Evolutionary conservation across 352 stramenopile genomes (phyloP).

Genomic region (Globisporangium perplexum): DNA sequence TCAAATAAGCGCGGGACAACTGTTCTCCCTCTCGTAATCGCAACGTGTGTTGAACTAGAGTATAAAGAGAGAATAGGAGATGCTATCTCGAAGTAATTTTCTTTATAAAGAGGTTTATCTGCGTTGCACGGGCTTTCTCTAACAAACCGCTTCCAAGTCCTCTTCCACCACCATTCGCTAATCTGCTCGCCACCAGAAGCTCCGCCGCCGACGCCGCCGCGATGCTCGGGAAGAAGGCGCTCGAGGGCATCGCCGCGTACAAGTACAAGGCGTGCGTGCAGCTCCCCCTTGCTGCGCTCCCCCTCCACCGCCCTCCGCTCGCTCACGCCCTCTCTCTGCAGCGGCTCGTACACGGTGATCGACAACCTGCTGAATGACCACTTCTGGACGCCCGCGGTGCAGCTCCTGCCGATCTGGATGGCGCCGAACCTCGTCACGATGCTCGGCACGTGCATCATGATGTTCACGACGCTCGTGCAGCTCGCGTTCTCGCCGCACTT

Average conservation of each 20-base stretch:
- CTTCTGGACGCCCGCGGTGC: slow-evolving; percentile 83
- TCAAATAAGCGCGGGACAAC: background rate
- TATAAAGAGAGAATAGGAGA: too few relatives aligned
- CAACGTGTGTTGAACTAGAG: too few relatives aligned
- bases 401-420: slow-evolving; percentile 85
- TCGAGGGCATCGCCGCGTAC: slow-evolving; percentile 81
- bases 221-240: slow-evolving; percentile 67
- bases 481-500: slow-evolving; percentile 71
- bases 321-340: slow-evolving; percentile 14
- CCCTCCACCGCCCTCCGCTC: too few relatives aligned
- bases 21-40: background rate
- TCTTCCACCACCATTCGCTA: background rate
- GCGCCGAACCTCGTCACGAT: slow-evolving; percentile 90
- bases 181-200: too few relatives aligned
- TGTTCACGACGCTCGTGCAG: slow-evolving; percentile 74
- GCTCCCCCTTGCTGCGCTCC: background rate
- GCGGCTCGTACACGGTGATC: slow-evolving; percentile 82
- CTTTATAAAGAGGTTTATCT: too few relatives aligned
- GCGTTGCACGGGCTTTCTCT: too few relatives aligned
- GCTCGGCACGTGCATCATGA: slow-evolving; percentile 73
- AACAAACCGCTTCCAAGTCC: too few relatives aligned
- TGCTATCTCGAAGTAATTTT: too few relatives aligned
- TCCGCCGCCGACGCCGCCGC: background rate
- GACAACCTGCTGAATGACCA: slow-evolving; percentile 83
- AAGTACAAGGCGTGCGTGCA: slow-evolving; percentile 85